Base-by-base conservation (phyloP, 2,329 filamentous ascomycete species). In the Fusarium sp. region DNA sequence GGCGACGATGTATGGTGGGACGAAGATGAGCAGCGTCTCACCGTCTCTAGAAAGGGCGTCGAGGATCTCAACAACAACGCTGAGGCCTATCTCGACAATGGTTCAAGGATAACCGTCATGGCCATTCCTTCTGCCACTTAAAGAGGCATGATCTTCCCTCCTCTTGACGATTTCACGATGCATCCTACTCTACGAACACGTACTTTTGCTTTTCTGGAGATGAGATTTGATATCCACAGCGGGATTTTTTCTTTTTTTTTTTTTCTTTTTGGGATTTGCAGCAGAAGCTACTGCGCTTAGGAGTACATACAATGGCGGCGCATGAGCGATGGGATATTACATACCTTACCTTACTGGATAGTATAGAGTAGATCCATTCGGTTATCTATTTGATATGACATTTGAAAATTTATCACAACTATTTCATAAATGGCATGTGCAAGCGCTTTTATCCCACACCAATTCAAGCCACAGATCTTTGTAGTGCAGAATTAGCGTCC, bases 1-100 rank as follows among this genome's bases (percentile, higher is more conserved):
- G 76, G 73, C 39, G 76, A 78, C 28, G 60, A 73, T 62, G 65
- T 76, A 10, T 75, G 71, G 68, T 67, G 65, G 65, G 69, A 70
- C 47, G 65, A 67, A 15, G 66, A 65, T 7, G 63, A 64, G 40
- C 55, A 69, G 53, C 62, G 62, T 44, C 72, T 75, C 26, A 57
- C 50, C 19, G 64, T 73, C 26, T 67, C 61, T 45, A 73, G 68
- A 44, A 69, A 65, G 38, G 67, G 65, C 28, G 69, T 61, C 17
- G 66, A 70, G 45, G 66, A 54, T 43, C 57, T 64, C 47, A 62
- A 26, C 36, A 57, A 49, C 36, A 65, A 49, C 24, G 64, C 52
- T 24, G 72, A 76, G 42, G 64, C 54, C 26, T 73, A 69, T 53
- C 54, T 75, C 21, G 72, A 69, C 8, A 68, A 63, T 22, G 69